Evolutionary conservation across 2,329 filamentous ascomycete genomes (phyloP).

Genomic region (Ophiosphaerella korrae): DNA sequence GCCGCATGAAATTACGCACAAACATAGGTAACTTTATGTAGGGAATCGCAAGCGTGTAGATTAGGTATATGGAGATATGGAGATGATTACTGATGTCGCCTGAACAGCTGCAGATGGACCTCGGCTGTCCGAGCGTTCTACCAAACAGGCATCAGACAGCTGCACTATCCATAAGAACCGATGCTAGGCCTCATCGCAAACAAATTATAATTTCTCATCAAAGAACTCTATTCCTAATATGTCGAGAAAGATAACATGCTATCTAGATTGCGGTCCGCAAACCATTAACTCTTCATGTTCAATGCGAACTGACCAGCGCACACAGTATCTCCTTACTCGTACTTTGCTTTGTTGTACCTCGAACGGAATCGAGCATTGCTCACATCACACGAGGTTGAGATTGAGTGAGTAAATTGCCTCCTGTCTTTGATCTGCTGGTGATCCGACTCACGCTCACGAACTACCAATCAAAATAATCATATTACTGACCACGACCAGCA

Average conservation of each 20-base stretch:
- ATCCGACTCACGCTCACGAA: no score
- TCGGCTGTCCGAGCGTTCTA: conserved; percentile 30
- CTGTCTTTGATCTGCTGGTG: not conserved
- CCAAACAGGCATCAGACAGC: not conserved
- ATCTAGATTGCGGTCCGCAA: conserved; percentile 68
- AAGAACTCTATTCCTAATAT: conserved; percentile 47
- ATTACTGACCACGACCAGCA: conserved; percentile 52
- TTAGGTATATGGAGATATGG: conserved; percentile 2
- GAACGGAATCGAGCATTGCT: conserved; percentile 61
- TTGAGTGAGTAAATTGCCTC: conserved; percentile 62
- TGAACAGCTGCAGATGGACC: conserved; percentile 15
- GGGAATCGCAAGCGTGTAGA: conserved; percentile 6
- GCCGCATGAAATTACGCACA: not conserved
- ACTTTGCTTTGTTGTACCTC: conserved; percentile 62
- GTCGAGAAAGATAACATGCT: conserved; percentile 67
- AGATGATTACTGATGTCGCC: conserved; percentile 27
- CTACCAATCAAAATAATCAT: not conserved
- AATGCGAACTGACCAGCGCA: conserved; percentile 9
- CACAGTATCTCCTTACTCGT: conserved; percentile 69
- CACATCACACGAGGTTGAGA: conserved; percentile 62
- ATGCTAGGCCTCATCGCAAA: not conserved
- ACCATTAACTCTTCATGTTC: not conserved
- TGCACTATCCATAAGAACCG: not conserved
- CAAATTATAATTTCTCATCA: conserved; percentile 16
- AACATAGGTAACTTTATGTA: not conserved